Evolutionary conservation across 495 filamentous ascomycete genomes (phyloP), one percentile per base, ranked within the genome.

Genomic region (Cryomyces antarcticus): DNA sequence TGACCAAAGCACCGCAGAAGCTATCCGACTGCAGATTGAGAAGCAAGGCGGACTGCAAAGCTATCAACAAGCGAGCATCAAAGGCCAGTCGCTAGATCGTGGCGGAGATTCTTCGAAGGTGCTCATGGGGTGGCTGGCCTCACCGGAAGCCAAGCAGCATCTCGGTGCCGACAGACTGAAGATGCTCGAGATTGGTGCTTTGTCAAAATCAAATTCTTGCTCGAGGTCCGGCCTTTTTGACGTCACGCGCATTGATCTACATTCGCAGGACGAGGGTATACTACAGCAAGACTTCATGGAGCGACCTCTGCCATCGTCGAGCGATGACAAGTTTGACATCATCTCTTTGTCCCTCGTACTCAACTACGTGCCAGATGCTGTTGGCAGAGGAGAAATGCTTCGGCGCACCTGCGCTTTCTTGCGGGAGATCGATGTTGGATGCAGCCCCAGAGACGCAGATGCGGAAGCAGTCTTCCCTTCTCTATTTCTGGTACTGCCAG

Each of bases 261-360:
- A 87, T 60, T 85, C 84, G 41, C 84, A 88, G 49, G 75, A 76
- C 41, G 66, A 77, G 0, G 75, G 73, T 2, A 96, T 99, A 46
- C 51, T 72, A 46, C 68, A 84, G 55, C 86, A 96, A 54, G 83
- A 99, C 59, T 96, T 99, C 52, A 96, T 99, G 87, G 62, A 82
- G 53, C 67, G 83, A 31, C 81, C 86, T 5, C 59, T 89, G 12
- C 88, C 88, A 0, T 42, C 41, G 6, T 52, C 61, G 40, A 64
- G 70, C 30, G 57, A 63, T 0, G 77, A 88, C 37, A 62, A 61
- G 29, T 96, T 95, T 54, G 79, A 99, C 55, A 67, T 94, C 37
- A 77, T 99, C 52, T 89, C 82, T 48, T 69, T 99, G n/a, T 93
- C 83, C 1, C 64, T 99, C 40, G 92, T 99, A 6, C 68, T 99